phyloP scores from a whole-genome alignment of 345 rosid genomes.

The Euphorbia pulcherrima region DNA sequence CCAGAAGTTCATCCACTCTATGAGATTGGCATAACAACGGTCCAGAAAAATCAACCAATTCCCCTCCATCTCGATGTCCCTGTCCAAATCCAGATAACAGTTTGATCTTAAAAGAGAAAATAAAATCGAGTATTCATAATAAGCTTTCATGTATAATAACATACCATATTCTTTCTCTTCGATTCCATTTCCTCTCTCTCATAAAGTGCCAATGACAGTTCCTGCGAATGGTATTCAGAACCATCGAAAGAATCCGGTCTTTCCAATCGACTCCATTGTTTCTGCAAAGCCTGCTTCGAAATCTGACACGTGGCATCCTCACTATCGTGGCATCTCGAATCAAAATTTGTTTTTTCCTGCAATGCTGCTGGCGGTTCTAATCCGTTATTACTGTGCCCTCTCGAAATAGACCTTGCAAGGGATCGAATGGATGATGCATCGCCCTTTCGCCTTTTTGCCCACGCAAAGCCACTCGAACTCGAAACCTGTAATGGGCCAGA shows the following conservation, averaged over 20 bases:
- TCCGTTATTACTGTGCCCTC: constrained; percentile 48
- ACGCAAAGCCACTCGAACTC: constrained; percentile 81
- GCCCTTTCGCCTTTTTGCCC: constrained; percentile 81
- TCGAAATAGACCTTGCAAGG: constrained; percentile 57
- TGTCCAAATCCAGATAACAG: constrained; percentile 29
- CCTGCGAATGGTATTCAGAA: constrained; percentile 85
- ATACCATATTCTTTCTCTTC: constrained; percentile 64
- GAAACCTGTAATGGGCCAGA: constrained; percentile 87
- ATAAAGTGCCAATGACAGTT: constrained; percentile 64
- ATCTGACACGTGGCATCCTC: constrained; percentile 34
- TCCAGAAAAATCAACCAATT: constrained; percentile 81
- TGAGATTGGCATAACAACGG: constrained; percentile 75
- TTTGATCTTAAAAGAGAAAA: constrained; percentile 10
- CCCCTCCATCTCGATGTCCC: constrained; percentile 57
- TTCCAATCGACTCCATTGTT: constrained; percentile 73
- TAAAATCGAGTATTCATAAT: constrained; percentile 21
- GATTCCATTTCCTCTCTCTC: constrained; percentile 60
- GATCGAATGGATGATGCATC: constrained; percentile 50
- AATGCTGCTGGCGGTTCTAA: constrained; percentile 44
- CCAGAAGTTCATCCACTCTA: constrained; percentile 69
- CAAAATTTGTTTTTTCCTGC: constrained; percentile 40
- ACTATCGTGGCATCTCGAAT: constrained; percentile 41
- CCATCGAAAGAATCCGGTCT: constrained; percentile 85
- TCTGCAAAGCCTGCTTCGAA: constrained; percentile 52
- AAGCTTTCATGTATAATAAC: constrained; percentile 35